Evolutionary conservation across 1,284 basidiomycete genomes (phyloP).

Genomic region (Pyrrhoderma noxium): DNA sequence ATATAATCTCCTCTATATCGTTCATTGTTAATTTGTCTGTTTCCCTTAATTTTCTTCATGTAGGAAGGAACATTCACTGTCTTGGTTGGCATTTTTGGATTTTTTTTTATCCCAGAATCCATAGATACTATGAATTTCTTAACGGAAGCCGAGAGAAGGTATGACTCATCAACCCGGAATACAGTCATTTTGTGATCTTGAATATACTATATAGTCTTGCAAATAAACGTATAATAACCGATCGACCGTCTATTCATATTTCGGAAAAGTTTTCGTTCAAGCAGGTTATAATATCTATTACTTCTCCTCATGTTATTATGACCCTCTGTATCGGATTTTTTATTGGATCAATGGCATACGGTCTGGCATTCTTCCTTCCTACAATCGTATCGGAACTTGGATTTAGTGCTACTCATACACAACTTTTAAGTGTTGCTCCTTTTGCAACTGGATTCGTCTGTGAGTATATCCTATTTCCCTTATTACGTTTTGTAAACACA

Average conservation of each 20-base stretch:
- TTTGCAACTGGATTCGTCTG: constrained; percentile 2
- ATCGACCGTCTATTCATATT: constrained; percentile 23
- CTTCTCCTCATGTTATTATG: constrained; percentile 19
- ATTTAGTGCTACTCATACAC: too few species aligned
- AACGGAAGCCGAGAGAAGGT: constrained; percentile 27
- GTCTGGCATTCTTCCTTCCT: constrained; percentile 28
- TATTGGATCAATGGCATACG: constrained; percentile 32
- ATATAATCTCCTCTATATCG: too few species aligned
- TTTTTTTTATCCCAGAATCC: constrained; percentile 33
- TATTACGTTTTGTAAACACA: too few species aligned
- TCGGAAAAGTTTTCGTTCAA: constrained; percentile 26
- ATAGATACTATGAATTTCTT: constrained; percentile 36
- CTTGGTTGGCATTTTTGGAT: constrained; percentile 26
- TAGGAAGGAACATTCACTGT: constrained; percentile 31
- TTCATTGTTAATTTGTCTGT: too few species aligned
- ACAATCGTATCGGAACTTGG: constrained; percentile 23
- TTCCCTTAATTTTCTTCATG: too few species aligned
- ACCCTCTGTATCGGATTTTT: constrained; percentile 21
- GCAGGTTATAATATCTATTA: constrained; percentile 28
- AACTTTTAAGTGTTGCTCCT: not conserved
- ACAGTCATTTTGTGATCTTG: too few species aligned
- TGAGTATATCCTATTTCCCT: not conserved
- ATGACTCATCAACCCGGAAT: too few species aligned
- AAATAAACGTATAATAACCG: constrained; percentile 25
- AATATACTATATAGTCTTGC: constrained; percentile 11